A percentile compares a stretch with the other conserved stretches of the same genome.
phyloP scores from a whole-genome alignment of 805 yeast genomes.

The Ogataea thermomethanolica region DNA sequence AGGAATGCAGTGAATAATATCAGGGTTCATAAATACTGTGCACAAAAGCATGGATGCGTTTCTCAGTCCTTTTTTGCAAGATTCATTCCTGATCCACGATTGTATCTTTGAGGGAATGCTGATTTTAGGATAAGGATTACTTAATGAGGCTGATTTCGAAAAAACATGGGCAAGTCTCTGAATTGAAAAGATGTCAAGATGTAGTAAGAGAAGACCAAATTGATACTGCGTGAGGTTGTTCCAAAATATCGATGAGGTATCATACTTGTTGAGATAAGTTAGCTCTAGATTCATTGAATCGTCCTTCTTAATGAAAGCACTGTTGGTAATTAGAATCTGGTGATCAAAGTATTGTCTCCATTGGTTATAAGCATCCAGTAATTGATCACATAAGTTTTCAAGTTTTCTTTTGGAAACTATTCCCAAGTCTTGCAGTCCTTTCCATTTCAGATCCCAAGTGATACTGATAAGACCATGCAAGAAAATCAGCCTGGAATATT shows the following conservation, averaged over 20 bases:
- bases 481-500: constrained; percentile 36
- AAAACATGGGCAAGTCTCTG: constrained; percentile 7
- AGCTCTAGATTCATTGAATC: constrained; percentile 1
- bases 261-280: constrained; percentile 30
- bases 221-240: constrained; percentile 14
- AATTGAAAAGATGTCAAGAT: constrained; percentile 9
- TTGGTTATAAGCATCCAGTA: constrained; percentile 32
- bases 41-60: constrained; percentile 31
- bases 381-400: constrained; percentile 28
- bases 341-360: constrained; percentile 38
- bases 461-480: constrained; percentile 33
- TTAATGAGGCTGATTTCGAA: background rate
- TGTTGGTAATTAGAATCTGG: constrained; percentile 26
- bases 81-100: constrained; percentile 12
- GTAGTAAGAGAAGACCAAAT: constrained; percentile 12
- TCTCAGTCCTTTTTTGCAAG: constrained; percentile 12
- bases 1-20: constrained; percentile 22
- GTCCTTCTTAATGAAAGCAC: constrained; percentile 1
- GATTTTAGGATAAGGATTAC: constrained; percentile 2
- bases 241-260: constrained; percentile 35
- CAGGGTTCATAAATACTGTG: constrained; percentile 24
- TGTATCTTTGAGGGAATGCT: constrained; percentile 6
- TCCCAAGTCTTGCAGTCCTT: constrained; percentile 32
- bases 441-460: constrained; percentile 13
- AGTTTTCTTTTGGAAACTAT: constrained; percentile 33